Evolutionary conservation across 345 rosid genomes (phyloP).

Genomic region (Eucalyptus guilfoylei): DNA sequence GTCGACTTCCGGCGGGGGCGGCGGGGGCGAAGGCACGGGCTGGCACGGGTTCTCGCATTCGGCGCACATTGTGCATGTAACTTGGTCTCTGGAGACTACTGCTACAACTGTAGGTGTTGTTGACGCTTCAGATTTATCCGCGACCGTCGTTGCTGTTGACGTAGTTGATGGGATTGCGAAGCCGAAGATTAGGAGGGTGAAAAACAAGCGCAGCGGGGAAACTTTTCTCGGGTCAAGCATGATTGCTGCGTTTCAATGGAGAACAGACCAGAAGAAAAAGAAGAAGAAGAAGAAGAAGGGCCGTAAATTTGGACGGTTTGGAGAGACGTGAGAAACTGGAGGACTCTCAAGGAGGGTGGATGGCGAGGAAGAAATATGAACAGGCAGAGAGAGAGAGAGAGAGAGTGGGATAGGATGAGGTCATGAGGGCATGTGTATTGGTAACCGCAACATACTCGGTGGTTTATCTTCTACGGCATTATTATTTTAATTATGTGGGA

Average conservation of each 20-base stretch:
- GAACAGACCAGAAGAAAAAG: background rate
- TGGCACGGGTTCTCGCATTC: constrained; percentile 11
- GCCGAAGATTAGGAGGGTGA: background rate
- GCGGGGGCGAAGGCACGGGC: constrained; percentile 21
- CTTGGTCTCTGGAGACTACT: background rate
- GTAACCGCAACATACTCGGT: background rate
- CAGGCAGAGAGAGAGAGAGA: background rate
- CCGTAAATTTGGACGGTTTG: background rate
- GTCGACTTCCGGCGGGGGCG: background rate
- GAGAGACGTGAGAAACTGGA: background rate
- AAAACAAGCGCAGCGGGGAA: background rate
- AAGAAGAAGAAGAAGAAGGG: background rate
- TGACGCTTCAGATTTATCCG: background rate
- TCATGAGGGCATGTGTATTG: background rate
- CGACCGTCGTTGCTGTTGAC: background rate
- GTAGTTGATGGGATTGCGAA: background rate
- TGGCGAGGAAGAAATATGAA: background rate
- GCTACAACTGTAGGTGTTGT: background rate
- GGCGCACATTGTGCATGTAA: constrained; percentile 26
- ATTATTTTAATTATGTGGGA: background rate
- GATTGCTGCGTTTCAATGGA: background rate
- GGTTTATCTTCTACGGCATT: background rate
- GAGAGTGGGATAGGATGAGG: background rate
- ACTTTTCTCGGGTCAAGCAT: background rate
- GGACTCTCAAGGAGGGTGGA: background rate